Evolutionary conservation across 441 rosid species (phyloP), one percentile per base, ranked within the genome.

Genomic region (Gossypium armourianum): DNA sequence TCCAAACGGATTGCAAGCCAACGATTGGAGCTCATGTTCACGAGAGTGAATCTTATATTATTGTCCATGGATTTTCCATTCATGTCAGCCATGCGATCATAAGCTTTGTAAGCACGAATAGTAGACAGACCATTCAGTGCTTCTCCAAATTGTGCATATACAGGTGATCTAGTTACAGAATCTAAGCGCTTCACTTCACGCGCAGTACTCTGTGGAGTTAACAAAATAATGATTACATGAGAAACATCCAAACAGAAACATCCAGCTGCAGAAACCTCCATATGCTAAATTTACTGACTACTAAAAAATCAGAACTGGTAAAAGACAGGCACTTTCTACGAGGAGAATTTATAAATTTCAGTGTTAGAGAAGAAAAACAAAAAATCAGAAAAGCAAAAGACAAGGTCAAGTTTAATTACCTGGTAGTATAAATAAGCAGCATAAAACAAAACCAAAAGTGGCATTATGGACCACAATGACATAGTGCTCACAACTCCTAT

Each of bases 381-480:
- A 12, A 43, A 9, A 56, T 68, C 5, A 56, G 59, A 62, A 9
- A 29, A 56, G 75, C 10, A 72, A 52, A 17, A 49, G 20, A 70
- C 36, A 26, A 72, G 66, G 56, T 64, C 24, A 29, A 75, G 64
- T 70, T 57, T 19, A 63, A 72, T 26, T 84, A 95, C 99, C 99
- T 95, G 99, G 80, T 91, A 92, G 77, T 95, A 95, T 24, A 95
- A 85, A 80, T 92, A 95, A 71, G 97, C 90, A 53, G 86, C 91
- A 82, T 93, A 93, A 83, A 96, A 96, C 82, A 90, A 78, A 70
- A 90, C 83, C 90, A 96, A 74, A 60, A 93, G 90, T 5, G 99
- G 99, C 98, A 92, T 81, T 81, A 96, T 90, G 76, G 99, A 93
- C 99, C 99, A 96, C 68, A 96, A 79, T 68, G 99, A 96, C 83